Evolutionary conservation across 129 eudicot genomes (phyloP).

Genomic region (Mikania micrantha): DNA sequence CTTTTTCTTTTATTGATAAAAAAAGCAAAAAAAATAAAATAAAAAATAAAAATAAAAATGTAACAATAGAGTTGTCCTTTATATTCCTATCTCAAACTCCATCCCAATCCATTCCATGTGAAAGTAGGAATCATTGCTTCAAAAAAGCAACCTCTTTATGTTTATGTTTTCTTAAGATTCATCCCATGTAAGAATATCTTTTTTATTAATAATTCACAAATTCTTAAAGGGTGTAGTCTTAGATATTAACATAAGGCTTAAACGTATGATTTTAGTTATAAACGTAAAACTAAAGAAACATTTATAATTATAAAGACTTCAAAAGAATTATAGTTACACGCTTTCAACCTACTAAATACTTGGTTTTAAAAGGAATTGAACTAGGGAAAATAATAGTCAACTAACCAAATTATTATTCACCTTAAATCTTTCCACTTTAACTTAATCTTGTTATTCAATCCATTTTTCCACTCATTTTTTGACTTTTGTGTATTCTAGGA

Average conservation of each 20-base stretch:
- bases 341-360: neutral
- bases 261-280: too few relatives aligned
- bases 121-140: slow-evolving; percentile 33
- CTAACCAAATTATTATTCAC: neutral
- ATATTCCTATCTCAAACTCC: slow-evolving; percentile 30
- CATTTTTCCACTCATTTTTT: neutral
- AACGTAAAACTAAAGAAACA: too few relatives aligned
- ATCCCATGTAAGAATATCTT: slow-evolving; percentile 16
- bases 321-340: too few relatives aligned
- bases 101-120: slow-evolving; percentile 37
- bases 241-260: neutral
- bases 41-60: too few relatives aligned
- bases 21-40: slow-evolving; percentile 15
- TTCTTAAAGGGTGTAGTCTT: neutral
- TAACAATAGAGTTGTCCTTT: slow-evolving; percentile 29
- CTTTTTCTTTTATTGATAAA: slow-evolving; percentile 7
- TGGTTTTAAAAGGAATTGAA: neutral
- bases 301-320: too few relatives aligned
- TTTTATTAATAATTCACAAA: neutral
- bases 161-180: slow-evolving; percentile 15
- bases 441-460: neutral
- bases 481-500: neutral
- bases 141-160: slow-evolving; percentile 26
- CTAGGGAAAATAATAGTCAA: too few relatives aligned
- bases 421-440: neutral